A percentile compares a stretch with the other conserved stretches of the same genome.
These are phyloP conservation scores for Gamarada debralockiae DNA, from an alignment of 495 filamentous ascomycete species.

Conservation along the genomic window DNA sequence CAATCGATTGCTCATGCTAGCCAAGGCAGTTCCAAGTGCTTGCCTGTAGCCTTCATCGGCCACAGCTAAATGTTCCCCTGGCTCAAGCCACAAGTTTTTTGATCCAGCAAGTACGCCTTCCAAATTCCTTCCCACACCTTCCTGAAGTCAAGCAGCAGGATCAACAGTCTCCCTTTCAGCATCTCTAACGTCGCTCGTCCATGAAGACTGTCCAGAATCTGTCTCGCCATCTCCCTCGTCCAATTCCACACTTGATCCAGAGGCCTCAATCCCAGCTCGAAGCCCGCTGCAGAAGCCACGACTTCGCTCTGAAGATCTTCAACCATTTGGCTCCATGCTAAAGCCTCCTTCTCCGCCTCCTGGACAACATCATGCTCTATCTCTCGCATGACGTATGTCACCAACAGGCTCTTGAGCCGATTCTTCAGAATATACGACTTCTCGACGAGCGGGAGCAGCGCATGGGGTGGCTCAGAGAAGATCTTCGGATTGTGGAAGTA, in stretches of 20 bases:
- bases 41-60: too few species aligned
- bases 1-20: too few species aligned
- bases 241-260: neutral
- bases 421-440: constrained; percentile 16
- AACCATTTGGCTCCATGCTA: neutral
- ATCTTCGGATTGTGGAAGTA: constrained; percentile 20
- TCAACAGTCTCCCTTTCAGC: neutral
- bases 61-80: too few species aligned
- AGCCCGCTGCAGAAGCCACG: neutral
- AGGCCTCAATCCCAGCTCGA: neutral
- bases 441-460: constrained; percentile 9
- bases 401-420: constrained; percentile 12
- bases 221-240: neutral
- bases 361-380: neutral
- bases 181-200: neutral
- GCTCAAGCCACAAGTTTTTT: too few species aligned
- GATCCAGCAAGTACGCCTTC: neutral
- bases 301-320: neutral
- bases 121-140: neutral
- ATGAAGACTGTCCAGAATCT: constrained; percentile 15
- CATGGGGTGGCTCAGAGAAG: constrained; percentile 18
- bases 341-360: neutral
- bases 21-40: too few species aligned
- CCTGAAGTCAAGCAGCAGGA: neutral
- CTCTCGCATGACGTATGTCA: constrained; percentile 10